phyloP scores from a whole-genome alignment of 306 rosid species.

The Arachis stenosperma region DNA sequence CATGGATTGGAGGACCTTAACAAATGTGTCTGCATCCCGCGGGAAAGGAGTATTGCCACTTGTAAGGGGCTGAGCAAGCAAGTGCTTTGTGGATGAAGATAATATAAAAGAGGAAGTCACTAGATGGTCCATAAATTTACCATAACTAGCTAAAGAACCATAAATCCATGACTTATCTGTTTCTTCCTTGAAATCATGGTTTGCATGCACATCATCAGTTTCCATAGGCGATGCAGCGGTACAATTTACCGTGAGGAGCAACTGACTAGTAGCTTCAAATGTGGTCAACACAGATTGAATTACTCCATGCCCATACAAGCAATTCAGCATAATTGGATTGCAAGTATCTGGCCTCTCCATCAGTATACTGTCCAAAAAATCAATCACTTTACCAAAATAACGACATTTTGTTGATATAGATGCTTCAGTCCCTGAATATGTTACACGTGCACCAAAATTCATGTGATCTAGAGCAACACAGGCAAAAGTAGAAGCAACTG shows the following conservation, averaged over 20 bases:
- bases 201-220: slow-evolving; percentile 74
- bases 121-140: slow-evolving; percentile 93
- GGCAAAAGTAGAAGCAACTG: slow-evolving; percentile 84
- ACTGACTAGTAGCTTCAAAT: slow-evolving; percentile 98
- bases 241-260: slow-evolving; percentile 76
- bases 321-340: slow-evolving; percentile 87
- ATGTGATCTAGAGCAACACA: slow-evolving; percentile 82
- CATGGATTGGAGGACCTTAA: slow-evolving; percentile 92
- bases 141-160: slow-evolving; percentile 92
- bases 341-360: slow-evolving; percentile 96
- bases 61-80: slow-evolving; percentile 80
- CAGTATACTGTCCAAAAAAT: slow-evolving; percentile 78
- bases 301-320: slow-evolving; percentile 91
- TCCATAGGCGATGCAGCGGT: slow-evolving; percentile 96
- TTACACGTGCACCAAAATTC: slow-evolving; percentile 75
- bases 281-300: slow-evolving; percentile 86
- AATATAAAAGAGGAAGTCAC: slow-evolving; percentile 92
- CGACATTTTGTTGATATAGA: slow-evolving; percentile 90
- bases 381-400: slow-evolving; percentile 93
- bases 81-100: slow-evolving; percentile 85
- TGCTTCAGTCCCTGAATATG: slow-evolving; percentile 66
- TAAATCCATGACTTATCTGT: slow-evolving; percentile 84
- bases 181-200: slow-evolving; percentile 78
- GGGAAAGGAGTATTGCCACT: slow-evolving; percentile 74
- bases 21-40: slow-evolving; percentile 90